phyloP scores from a whole-genome alignment of 2,329 filamentous ascomycete species.

The Lasiodiplodia gonubiensis region DNA sequence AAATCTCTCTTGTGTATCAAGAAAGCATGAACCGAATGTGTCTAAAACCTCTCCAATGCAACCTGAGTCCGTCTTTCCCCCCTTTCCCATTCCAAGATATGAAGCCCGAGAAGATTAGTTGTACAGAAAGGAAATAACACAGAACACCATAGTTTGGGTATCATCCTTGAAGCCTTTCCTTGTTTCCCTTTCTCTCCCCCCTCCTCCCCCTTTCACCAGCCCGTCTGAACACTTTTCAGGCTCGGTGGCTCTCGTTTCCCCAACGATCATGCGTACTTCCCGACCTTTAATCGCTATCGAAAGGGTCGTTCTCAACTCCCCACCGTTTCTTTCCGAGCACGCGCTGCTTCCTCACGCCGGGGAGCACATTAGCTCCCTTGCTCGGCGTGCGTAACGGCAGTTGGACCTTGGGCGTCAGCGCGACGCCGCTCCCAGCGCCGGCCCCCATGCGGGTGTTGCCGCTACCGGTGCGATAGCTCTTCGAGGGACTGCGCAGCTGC shows the following conservation, averaged over 20 bases:
- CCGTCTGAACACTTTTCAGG: neutral
- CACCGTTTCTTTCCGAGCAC: constrained; percentile 56
- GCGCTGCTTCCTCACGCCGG: constrained; percentile 53
- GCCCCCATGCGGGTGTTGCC: neutral
- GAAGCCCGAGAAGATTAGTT: neutral
- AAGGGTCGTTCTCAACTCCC: constrained; percentile 34
- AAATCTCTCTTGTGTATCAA: neutral
- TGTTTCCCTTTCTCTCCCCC: neutral
- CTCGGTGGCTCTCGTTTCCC: too few relatives aligned
- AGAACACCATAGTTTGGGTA: neutral
- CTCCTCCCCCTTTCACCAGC: neutral
- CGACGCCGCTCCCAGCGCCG: neutral
- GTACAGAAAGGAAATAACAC: neutral
- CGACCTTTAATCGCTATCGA: constrained; percentile 5
- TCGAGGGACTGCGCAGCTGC: constrained; percentile 32
- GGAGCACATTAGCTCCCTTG: constrained; percentile 44
- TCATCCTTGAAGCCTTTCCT: neutral
- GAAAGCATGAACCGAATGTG: neutral
- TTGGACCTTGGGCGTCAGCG: constrained; percentile 7
- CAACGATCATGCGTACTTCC: neutral
- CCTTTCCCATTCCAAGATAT: neutral
- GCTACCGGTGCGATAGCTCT: neutral
- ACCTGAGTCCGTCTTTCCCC: neutral
- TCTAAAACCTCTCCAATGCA: neutral
- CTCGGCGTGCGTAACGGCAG: constrained; percentile 31